Conservation (phyloP, 2,329 filamentous ascomycete species). For the Furcasterigmium furcatum region DNA sequence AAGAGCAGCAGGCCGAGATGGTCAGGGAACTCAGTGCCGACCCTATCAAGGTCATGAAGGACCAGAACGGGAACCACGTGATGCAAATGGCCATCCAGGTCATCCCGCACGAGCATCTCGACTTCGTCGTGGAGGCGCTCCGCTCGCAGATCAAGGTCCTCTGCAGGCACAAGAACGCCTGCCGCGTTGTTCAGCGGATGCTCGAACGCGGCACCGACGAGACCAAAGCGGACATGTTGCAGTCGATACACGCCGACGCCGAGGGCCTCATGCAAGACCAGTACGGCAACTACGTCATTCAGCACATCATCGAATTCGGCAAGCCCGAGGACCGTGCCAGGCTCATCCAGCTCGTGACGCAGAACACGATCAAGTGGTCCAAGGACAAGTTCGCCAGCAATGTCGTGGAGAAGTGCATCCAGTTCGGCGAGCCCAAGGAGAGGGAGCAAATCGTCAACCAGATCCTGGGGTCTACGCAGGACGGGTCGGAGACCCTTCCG, state of each 20-base stretch:
- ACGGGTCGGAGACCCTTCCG: conserved; percentile 68
- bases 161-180: conserved; percentile 89
- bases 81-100: conserved; percentile 90
- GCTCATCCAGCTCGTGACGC: conserved; percentile 68
- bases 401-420: conserved; percentile 90
- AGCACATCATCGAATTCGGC: conserved; percentile 84
- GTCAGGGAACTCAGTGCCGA: conserved; percentile 78
- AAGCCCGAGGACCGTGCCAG: conserved; percentile 66
- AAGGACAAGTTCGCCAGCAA: conserved; percentile 98
- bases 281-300: conserved; percentile 94
- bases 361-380: conserved; percentile 50
- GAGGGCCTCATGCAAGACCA: conserved; percentile 75
- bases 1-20: conserved; percentile 84
- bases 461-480: conserved; percentile 56
- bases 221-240: conserved; percentile 69
- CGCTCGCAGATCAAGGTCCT: too few species aligned
- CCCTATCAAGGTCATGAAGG: conserved; percentile 74
- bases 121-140: conserved; percentile 82
- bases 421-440: conserved; percentile 66
- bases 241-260: conserved; percentile 71
- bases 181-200: conserved; percentile 89
- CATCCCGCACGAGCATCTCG: conserved; percentile 73
- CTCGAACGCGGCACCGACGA: conserved; percentile 75
- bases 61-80: conserved; percentile 94
- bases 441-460: conserved; percentile 64